A percentile compares a stretch with the other conserved stretches of the same genome.
These are phyloP conservation scores for Diplodia sapinea DNA, from an alignment of 2,329 filamentous ascomycete species.

Conservation along the genomic window DNA sequence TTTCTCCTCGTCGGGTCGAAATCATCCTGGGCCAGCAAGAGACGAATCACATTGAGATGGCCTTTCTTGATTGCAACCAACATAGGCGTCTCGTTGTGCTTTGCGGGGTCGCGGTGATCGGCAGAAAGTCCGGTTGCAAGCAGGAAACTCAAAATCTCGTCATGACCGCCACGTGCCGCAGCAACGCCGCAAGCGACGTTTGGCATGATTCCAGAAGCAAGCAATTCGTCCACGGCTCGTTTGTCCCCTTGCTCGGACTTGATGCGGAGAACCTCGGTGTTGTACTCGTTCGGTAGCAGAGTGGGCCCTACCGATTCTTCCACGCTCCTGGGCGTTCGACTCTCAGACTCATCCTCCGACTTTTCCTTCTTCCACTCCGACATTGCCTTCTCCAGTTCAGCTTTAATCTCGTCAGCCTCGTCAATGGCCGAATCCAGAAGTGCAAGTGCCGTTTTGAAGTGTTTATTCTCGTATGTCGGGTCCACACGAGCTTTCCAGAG, in stretches of 20 bases:
- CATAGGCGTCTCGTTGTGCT: conserved; percentile 89
- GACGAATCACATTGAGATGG: conserved; percentile 81
- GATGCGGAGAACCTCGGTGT: conserved; percentile 55
- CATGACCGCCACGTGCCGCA: conserved; percentile 89
- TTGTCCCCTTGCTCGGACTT: conserved; percentile 57
- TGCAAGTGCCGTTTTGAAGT: conserved; percentile 89
- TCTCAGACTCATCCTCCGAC: conserved; percentile 51
- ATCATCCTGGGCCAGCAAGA: conserved; percentile 75
- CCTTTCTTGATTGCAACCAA: conserved; percentile 89
- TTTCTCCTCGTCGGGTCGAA: conserved; percentile 82
- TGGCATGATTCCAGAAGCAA: conserved; percentile 58
- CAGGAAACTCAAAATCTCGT: conserved; percentile 79
- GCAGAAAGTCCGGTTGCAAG: conserved; percentile 55
- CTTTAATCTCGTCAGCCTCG: conserved; percentile 79
- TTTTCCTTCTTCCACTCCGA: conserved; percentile 51
- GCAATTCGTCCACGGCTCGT: conserved; percentile 55
- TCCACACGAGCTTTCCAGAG: conserved; percentile 82
- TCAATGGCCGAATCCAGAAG: conserved; percentile 77
- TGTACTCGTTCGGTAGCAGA: conserved; percentile 58
- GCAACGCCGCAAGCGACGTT: conserved; percentile 89
- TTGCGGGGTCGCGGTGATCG: conserved; percentile 66
- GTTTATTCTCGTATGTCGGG: conserved; percentile 87
- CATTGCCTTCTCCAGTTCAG: conserved; percentile 69
- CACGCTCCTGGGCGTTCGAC: conserved; percentile 33
- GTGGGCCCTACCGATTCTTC: conserved; percentile 34